Evolutionary conservation across 805 yeast species (phyloP).

Genomic region (Phaffomyces opuntiae): DNA sequence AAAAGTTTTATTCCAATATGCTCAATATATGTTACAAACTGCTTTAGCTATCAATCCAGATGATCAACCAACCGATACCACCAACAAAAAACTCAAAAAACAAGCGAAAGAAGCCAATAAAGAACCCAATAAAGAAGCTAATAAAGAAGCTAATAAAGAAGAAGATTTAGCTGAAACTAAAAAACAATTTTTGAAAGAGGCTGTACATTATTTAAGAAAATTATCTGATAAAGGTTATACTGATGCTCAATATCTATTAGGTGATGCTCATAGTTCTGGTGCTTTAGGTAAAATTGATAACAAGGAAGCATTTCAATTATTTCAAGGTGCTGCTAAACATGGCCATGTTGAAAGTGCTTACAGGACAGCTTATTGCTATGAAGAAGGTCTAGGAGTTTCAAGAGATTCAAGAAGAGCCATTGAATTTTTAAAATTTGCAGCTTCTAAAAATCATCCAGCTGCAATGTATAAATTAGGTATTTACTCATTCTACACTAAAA

Average conservation of each 20-base stretch:
- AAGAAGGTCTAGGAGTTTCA: slow-evolving; percentile 89
- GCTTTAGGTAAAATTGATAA: slow-evolving; percentile 76
- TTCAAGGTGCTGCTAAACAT: slow-evolving; percentile 88
- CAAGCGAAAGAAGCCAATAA: no score
- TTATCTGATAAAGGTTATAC: slow-evolving; percentile 74
- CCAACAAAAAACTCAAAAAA: slow-evolving; percentile 3
- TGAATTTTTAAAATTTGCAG: slow-evolving; percentile 79
- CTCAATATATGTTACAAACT: slow-evolving; percentile 83
- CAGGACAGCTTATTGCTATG: slow-evolving; percentile 85
- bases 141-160: slow-evolving; percentile 26
- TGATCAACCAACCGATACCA: not conserved
- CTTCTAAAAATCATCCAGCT: slow-evolving; percentile 89
- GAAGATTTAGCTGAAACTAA: slow-evolving; percentile 29
- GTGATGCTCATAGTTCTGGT: slow-evolving; percentile 84
- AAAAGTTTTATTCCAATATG: slow-evolving; percentile 79
- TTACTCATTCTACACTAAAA: slow-evolving; percentile 72
- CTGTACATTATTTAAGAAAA: slow-evolving; percentile 58
- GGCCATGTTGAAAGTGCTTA: slow-evolving; percentile 90
- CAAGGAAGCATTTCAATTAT: slow-evolving; percentile 66
- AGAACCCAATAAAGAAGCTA: slow-evolving; percentile 24
- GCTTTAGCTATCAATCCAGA: slow-evolving; percentile 52
- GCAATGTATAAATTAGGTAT: slow-evolving; percentile 92
- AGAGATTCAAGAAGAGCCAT: slow-evolving; percentile 82
- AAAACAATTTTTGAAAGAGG: slow-evolving; percentile 66
- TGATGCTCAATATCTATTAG: slow-evolving; percentile 88